Conservation (phyloP, 192 early-diverging fungal genomes). For the Rhizophagus prolifer region DNA sequence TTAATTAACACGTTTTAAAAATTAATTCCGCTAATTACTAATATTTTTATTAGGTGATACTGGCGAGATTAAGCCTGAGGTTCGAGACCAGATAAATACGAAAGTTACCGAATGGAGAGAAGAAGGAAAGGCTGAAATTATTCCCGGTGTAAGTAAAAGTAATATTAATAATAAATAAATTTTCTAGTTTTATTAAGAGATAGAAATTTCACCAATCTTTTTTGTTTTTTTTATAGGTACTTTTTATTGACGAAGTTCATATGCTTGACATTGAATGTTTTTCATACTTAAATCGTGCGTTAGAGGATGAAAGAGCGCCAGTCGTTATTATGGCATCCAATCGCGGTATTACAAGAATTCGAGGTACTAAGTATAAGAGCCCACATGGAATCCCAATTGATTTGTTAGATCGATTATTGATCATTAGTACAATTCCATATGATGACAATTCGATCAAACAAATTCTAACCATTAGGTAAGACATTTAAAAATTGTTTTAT, state of each 20-base stretch:
- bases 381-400: slow-evolving; percentile 98
- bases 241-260: slow-evolving; percentile 99
- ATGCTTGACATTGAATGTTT: slow-evolving; percentile 99
- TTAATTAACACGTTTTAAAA: neutral
- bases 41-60: slow-evolving; percentile 63
- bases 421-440: slow-evolving; percentile 92
- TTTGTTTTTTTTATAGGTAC: slow-evolving; percentile 48
- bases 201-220: neutral
- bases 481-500: neutral
- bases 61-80: slow-evolving; percentile 96
- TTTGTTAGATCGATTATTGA: slow-evolving; percentile 91
- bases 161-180: too few relatives aligned
- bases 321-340: slow-evolving; percentile 99
- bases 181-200: too few relatives aligned
- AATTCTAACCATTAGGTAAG: slow-evolving; percentile 80
- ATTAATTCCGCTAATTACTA: neutral
- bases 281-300: slow-evolving; percentile 95
- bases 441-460: slow-evolving; percentile 79
- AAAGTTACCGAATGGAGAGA: slow-evolving; percentile 98
- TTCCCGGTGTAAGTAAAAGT: slow-evolving; percentile 75
- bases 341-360: slow-evolving; percentile 91
- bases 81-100: slow-evolving; percentile 96
- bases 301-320: slow-evolving; percentile 95
- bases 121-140: slow-evolving; percentile 97
- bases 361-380: slow-evolving; percentile 94